Conservation (phyloP, 805 yeast genomes). For the Pichia deserticola region DNA sequence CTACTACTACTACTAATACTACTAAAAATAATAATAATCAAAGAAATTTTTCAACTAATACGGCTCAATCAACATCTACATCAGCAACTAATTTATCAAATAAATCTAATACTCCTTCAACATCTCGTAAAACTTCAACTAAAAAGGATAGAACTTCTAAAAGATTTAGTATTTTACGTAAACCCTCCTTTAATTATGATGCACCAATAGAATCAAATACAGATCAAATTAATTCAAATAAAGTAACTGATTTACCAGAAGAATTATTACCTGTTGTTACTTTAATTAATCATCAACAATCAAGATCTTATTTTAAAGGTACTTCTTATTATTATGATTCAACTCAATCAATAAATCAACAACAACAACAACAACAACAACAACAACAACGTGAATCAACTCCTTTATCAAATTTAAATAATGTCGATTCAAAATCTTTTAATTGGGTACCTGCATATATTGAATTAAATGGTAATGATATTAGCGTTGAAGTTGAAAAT, state of each 20-base stretch:
- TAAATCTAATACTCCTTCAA: background rate
- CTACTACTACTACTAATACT: no score
- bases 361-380: background rate
- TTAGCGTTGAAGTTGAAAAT: constrained; percentile 32
- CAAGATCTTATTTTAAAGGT: constrained; percentile 43
- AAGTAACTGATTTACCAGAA: constrained; percentile 35
- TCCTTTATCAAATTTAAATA: no score
- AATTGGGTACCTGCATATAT: constrained; percentile 23
- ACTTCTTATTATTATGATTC: constrained; percentile 4
- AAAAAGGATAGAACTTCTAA: background rate
- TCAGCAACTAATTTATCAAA: background rate
- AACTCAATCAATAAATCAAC: background rate
- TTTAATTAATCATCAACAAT: constrained; percentile 60
- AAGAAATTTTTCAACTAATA: background rate
- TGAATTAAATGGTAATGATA: constrained; percentile 43
- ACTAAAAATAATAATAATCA: no score
- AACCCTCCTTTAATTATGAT: constrained; percentile 4
- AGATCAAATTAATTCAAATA: background rate
- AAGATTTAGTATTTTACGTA: background rate
- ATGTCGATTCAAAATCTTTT: background rate
- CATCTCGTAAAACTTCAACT: background rate
- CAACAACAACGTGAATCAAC: background rate
- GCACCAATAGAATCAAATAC: background rate
- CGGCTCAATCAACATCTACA: background rate
- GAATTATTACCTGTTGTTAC: constrained; percentile 70